A percentile compares a stretch with the other conserved stretches of the same genome.
Conservation (phyloP, 108 stramenopile species). For the Conticribra weissflogii region DNA sequence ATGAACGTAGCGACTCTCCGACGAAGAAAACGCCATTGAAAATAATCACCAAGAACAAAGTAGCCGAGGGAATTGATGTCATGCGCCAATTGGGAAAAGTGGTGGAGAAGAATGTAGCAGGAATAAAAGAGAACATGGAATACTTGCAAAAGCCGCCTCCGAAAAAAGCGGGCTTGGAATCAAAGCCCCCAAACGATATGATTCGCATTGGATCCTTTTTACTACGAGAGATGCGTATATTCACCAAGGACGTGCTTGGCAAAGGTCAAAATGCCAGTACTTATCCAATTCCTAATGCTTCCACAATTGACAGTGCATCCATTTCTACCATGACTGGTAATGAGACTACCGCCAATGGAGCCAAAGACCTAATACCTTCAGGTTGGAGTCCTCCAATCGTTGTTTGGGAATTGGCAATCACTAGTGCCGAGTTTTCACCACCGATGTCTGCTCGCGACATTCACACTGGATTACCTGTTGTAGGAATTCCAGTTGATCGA, state of each 20-base stretch:
- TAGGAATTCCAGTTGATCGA: conserved; percentile 45
- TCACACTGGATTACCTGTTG: conserved; percentile 36
- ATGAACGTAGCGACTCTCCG: conserved; percentile 2
- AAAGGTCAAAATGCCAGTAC: conserved; percentile 10
- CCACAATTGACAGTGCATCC: neutral
- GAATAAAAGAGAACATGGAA: conserved; percentile 35
- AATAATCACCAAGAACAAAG: conserved; percentile 8
- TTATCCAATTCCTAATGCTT: neutral
- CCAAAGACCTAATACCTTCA: neutral
- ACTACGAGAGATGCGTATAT: conserved; percentile 41
- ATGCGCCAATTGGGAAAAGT: conserved; percentile 47
- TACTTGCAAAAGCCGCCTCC: conserved; percentile 43
- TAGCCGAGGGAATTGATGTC: conserved; percentile 25
- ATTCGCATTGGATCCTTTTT: conserved; percentile 44
- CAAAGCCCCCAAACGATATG: conserved; percentile 22
- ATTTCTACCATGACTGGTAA: conserved; percentile 1
- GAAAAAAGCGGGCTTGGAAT: conserved; percentile 38
- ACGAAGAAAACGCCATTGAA: neutral
- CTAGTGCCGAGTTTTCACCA: conserved; percentile 44
- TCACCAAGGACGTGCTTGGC: conserved; percentile 45
- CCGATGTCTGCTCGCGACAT: conserved; percentile 45
- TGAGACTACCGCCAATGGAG: neutral
- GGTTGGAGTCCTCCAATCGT: conserved; percentile 46
- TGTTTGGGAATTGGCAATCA: conserved; percentile 41
- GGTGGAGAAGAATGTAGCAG: conserved; percentile 50